Evolutionary conservation across 1,284 basidiomycete species (phyloP).

Genomic region (Porogramme epimiltina): DNA sequence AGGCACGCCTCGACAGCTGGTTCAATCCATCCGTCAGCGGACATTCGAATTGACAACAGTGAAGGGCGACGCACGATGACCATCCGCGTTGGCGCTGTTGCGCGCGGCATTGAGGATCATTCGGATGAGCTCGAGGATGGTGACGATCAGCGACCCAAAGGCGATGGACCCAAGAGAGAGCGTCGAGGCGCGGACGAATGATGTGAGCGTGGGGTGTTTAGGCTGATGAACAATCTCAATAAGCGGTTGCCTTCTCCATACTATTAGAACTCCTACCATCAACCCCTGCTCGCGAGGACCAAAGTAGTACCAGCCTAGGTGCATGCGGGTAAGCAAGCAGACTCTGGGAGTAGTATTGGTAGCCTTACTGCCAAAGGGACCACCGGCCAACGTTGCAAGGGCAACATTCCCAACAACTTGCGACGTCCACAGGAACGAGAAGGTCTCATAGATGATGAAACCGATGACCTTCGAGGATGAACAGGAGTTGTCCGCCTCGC

Average conservation of each 20-base stretch:
- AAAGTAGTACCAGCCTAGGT: constrained; percentile 71
- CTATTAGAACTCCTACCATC: constrained; percentile 46
- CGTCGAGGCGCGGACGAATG: constrained; percentile 83
- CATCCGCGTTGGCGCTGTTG: constrained; percentile 72
- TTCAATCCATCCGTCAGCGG: neutral
- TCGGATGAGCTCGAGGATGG: constrained; percentile 77
- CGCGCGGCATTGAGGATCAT: constrained; percentile 67
- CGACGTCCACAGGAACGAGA: constrained; percentile 84
- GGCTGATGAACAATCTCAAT: constrained; percentile 43
- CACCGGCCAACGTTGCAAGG: constrained; percentile 79
- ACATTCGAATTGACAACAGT: neutral
- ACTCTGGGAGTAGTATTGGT: neutral
- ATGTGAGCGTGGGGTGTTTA: constrained; percentile 67
- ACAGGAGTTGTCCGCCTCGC: constrained; percentile 44
- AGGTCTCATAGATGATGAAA: constrained; percentile 76
- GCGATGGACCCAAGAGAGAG: constrained; percentile 88
- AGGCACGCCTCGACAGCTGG: constrained; percentile 72
- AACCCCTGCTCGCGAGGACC: constrained; percentile 61
- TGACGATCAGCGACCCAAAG: constrained; percentile 89
- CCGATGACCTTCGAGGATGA: constrained; percentile 62
- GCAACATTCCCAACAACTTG: constrained; percentile 82
- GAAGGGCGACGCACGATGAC: constrained; percentile 60
- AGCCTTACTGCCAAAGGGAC: constrained; percentile 54
- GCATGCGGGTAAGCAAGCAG: neutral
- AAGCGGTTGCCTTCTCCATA: neutral